Conservation (phyloP, 2,329 filamentous ascomycete genomes). For the Dactylellina drechsleri region DNA sequence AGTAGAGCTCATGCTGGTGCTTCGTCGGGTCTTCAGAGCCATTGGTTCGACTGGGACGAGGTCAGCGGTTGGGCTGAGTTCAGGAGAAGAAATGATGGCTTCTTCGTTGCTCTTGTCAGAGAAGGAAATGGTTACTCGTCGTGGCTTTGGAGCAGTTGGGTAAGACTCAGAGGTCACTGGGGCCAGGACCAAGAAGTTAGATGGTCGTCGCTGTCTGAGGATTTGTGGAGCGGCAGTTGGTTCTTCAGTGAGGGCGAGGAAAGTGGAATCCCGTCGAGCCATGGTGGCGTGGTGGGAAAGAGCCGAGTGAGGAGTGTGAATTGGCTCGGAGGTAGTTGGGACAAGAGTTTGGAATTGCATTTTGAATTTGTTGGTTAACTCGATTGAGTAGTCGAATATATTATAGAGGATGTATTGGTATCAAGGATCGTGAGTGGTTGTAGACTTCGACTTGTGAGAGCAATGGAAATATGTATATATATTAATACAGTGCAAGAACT, state of each 20-base stretch:
- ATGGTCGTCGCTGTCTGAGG: constrained; percentile 59
- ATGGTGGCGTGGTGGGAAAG: constrained; percentile 49
- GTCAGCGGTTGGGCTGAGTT: constrained; percentile 57
- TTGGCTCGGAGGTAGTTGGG: constrained; percentile 53
- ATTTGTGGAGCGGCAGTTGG: constrained; percentile 41
- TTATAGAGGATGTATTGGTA: background rate
- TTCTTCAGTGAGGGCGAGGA: constrained; percentile 53
- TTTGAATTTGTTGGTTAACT: constrained; percentile 36
- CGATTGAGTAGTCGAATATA: background rate
- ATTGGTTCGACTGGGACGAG: constrained; percentile 60
- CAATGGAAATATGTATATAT: constrained; percentile 44
- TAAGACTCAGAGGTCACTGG: constrained; percentile 70
- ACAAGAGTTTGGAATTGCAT: constrained; percentile 54
- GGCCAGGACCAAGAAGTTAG: constrained; percentile 69
- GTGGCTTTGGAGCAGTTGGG: constrained; percentile 62
- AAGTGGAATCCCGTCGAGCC: constrained; percentile 50
- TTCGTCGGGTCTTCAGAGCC: constrained; percentile 63
- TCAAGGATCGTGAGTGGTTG: background rate
- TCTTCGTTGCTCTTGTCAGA: constrained; percentile 31
- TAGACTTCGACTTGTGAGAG: constrained; percentile 51
- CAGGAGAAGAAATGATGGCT: constrained; percentile 37
- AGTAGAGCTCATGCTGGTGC: constrained; percentile 68
- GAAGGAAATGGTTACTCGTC: constrained; percentile 43
- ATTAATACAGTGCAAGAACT: constrained; percentile 23
- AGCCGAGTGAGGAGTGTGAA: constrained; percentile 54